A percentile compares a stretch with the other conserved stretches of the same genome.
These are phyloP conservation scores for Apophysomyces trapeziformis DNA, from an alignment of 371 early-diverging fungal species.

Conservation along the genomic window DNA sequence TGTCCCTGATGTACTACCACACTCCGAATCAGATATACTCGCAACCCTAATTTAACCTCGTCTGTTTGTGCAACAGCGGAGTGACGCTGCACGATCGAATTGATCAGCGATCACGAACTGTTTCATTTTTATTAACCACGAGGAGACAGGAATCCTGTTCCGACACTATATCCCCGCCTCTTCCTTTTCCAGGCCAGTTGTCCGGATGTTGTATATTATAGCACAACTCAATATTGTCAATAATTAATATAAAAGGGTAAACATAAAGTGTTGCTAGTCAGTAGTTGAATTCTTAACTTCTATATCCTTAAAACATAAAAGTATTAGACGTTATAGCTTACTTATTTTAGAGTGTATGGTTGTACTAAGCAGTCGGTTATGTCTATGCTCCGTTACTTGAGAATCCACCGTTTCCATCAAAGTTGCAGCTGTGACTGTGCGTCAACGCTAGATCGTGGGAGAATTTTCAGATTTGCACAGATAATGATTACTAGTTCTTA, in stretches of 20 bases:
- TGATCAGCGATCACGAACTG: conserved; percentile 6
- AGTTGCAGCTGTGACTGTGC: no score
- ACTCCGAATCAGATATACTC: background rate
- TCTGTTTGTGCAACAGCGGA: conserved; percentile 1
- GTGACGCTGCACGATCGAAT: background rate
- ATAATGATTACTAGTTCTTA: no score
- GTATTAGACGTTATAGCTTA: background rate
- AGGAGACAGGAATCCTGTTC: background rate
- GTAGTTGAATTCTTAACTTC: background rate
- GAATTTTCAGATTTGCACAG: no score
- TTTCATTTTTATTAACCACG: background rate
- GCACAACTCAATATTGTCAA: no score
- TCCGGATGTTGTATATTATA: no score
- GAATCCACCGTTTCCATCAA: no score
- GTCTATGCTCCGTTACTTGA: no score
- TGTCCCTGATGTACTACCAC: background rate
- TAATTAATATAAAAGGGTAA: no score
- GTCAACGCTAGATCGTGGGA: no score
- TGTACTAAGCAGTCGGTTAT: no score
- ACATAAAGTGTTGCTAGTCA: no score
- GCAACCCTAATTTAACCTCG: background rate
- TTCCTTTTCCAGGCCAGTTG: background rate
- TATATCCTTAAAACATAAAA: background rate
- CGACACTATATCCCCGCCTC: background rate
- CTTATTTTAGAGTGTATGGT: no score